Evolutionary conservation across 2,329 filamentous ascomycete species (phyloP).

Genomic region (Neopestalotiopsis rosae): DNA sequence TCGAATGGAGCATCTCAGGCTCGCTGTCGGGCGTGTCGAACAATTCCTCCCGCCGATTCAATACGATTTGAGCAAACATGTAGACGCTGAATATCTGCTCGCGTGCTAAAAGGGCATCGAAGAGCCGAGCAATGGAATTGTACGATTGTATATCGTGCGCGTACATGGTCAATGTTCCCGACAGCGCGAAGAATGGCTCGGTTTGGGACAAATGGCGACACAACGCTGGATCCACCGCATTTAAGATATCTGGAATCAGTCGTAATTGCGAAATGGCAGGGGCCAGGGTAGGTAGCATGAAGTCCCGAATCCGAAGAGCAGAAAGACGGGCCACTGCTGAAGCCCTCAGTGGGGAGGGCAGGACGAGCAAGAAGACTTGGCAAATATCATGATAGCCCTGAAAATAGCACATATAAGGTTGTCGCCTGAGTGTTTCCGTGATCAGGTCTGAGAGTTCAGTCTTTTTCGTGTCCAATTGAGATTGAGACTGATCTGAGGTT

Average conservation of each 20-base stretch:
- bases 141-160: constrained; percentile 95
- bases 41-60: constrained; percentile 82
- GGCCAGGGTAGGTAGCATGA: constrained; percentile 89
- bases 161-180: constrained; percentile 94
- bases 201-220: constrained; percentile 76
- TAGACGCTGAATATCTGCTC: constrained; percentile 92
- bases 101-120: constrained; percentile 87
- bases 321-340: constrained; percentile 80
- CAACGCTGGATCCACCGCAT: constrained; percentile 72
- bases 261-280: constrained; percentile 86
- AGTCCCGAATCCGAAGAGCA: constrained; percentile 89
- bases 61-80: constrained; percentile 86
- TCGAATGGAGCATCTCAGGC: constrained; percentile 89
- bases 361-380: constrained; percentile 89
- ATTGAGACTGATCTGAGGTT: constrained; percentile 67
- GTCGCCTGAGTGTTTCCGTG: constrained; percentile 75
- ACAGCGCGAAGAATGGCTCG: constrained; percentile 89
- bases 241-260: constrained; percentile 82
- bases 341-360: constrained; percentile 67
- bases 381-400: constrained; percentile 99
- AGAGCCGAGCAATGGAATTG: constrained; percentile 84
- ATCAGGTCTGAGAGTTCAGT: constrained; percentile 81
- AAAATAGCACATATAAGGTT: constrained; percentile 91
- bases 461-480: constrained; percentile 74
- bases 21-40: constrained; percentile 83